A percentile compares a stretch with the other conserved stretches of the same genome.
phyloP scores from a whole-genome alignment of 192 early-diverging fungal genomes.

The Podila verticillata region DNA sequence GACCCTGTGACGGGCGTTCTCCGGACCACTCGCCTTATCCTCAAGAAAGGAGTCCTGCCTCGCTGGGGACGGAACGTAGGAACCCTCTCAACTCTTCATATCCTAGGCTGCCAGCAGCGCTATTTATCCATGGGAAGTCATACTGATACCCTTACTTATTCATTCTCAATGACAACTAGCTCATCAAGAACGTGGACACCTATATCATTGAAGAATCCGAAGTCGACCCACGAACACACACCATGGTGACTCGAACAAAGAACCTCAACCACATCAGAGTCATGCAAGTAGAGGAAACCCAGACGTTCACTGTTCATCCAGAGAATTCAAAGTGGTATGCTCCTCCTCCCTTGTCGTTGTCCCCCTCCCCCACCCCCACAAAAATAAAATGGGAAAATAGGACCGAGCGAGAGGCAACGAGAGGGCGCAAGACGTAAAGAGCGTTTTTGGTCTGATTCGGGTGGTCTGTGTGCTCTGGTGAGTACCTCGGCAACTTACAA shows the following conservation, averaged over 20 bases:
- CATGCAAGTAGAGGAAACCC: constrained; percentile 93
- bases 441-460: too few species aligned
- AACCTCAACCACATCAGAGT: constrained; percentile 94
- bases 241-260: constrained; percentile 84
- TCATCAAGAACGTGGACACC: constrained; percentile 85
- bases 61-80: constrained; percentile 80
- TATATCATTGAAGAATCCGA: constrained; percentile 92
- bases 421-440: too few species aligned
- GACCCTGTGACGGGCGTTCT: constrained; percentile 83
- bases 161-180: constrained; percentile 41
- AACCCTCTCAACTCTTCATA: too few species aligned
- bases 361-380: too few species aligned
- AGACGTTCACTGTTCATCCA: constrained; percentile 72
- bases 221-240: constrained; percentile 79
- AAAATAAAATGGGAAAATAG: too few species aligned
- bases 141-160: too few species aligned
- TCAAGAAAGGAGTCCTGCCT: constrained; percentile 89
- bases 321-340: constrained; percentile 55
- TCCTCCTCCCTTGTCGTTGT: neutral
- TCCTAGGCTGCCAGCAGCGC: too few species aligned
- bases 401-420: too few species aligned
- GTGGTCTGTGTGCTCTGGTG: too few species aligned
- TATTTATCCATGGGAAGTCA: too few species aligned
- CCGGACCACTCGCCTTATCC: constrained; percentile 86
- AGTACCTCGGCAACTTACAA: too few species aligned